phyloP scores from a whole-genome alignment of 1,284 basidiomycete species.

The Wolfiporia cocos region DNA sequence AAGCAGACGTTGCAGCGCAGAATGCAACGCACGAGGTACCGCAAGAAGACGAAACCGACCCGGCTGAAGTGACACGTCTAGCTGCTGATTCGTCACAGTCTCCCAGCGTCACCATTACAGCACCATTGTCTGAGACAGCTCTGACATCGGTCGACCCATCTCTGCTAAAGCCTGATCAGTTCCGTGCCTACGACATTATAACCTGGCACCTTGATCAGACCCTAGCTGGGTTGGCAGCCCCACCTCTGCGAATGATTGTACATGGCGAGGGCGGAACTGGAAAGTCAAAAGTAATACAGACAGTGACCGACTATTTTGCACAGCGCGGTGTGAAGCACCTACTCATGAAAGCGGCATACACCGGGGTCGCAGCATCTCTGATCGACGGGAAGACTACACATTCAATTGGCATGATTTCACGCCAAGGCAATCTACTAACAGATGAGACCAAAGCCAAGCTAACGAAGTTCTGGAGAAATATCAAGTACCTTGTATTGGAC shows the following conservation, averaged over 20 bases:
- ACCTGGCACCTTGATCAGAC: conserved; percentile 21
- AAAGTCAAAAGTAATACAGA: conserved; percentile 31
- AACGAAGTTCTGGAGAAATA: conserved; percentile 14
- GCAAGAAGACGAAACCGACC: neutral
- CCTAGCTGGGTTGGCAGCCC: conserved; percentile 11
- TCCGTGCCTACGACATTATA: conserved; percentile 27
- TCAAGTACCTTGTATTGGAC: conserved; percentile 27
- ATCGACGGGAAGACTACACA: conserved; percentile 28
- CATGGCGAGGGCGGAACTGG: conserved; percentile 32
- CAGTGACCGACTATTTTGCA: conserved; percentile 22
- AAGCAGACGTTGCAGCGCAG: neutral
- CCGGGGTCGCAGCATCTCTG: conserved; percentile 29
- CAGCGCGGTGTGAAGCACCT: neutral
- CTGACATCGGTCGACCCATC: neutral
- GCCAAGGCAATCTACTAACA: neutral
- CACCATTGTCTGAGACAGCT: neutral
- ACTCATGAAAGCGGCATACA: conserved; percentile 27
- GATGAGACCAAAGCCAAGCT: conserved; percentile 9
- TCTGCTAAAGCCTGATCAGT: conserved; percentile 13
- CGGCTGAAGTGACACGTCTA: neutral
- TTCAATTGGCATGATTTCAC: conserved; percentile 8
- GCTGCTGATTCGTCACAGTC: neutral
- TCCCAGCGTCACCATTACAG: neutral
- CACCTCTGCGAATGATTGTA: conserved; percentile 26
- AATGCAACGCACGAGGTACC: neutral